Base-by-base conservation (phyloP, 2,329 filamentous ascomycete genomes). In the Didymella segeticola region DNA sequence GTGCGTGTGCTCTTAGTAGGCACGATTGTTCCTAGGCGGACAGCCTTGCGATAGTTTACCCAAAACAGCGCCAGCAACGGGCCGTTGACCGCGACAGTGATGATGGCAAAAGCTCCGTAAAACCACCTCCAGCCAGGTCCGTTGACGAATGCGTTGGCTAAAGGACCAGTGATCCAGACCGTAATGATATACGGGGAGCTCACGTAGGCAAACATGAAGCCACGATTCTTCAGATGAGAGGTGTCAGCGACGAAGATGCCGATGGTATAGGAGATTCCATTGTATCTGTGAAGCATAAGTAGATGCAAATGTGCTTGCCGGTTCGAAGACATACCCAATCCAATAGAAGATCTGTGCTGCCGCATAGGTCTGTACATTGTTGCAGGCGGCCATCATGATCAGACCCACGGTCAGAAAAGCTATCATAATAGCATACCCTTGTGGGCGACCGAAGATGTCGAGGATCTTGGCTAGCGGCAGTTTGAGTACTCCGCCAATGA, bases 181-280 rank as follows among this genome's bases (percentile, higher is more conserved):
- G 61, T 68, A 30, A 65, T 60, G 7, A 69, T 48, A 42, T 60
- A 50, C 1, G 65, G 56, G 2, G 67, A 65, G 15, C 48, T 58
- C 25, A 51, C 43, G 6, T 64, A 80, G 4, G 86, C 85, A 27
- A 85, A 82, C 64, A 87, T 81, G 36, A 90, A 77, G 2, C 82
- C 84, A 69, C 88, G 80, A 63, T 88, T 87, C 47, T 82, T 78
- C 25, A 90, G 75, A 17, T 80, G 79, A 0, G 86, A 85, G 1
- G 85, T 88, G 62, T 90, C 88, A 20, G 87, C 84, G 50, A 88
- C 82, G 61, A 90, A 85, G 19, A 90, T 81, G 54, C 80, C 80
- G 14, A 89, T 75, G 22, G 80, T 80, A 62, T 86, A 88, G 47
- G 78, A 79, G 20, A 88, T 74, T 4, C 84, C 84, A 9, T 82